phyloP scores from a whole-genome alignment of 140 eudicot genomes.

The Ambrosia hybrid region DNA sequence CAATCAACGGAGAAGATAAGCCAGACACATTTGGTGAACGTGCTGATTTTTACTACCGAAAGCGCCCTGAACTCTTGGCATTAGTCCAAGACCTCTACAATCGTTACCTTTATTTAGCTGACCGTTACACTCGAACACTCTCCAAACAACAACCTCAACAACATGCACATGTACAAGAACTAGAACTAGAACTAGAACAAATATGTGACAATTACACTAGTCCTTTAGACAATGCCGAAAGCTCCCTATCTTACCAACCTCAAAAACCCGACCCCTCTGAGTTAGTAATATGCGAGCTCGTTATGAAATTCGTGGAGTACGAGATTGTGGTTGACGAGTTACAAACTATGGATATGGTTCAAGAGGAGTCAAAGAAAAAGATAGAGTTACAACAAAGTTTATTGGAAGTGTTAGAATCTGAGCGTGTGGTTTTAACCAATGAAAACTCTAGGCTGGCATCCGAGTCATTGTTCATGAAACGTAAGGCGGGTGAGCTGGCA shows the following conservation, averaged over 20 bases:
- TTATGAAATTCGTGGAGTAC: conserved; percentile 54
- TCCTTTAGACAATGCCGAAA: conserved; percentile 52
- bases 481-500: conserved; percentile 81
- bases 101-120: conserved; percentile 63
- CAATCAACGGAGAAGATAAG: conserved; percentile 39
- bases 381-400: conserved; percentile 63
- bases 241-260: conserved; percentile 42
- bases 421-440: conserved; percentile 57
- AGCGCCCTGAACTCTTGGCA: conserved; percentile 70
- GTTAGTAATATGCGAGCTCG: conserved; percentile 50
- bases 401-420: conserved; percentile 69
- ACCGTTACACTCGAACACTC: conserved; percentile 65
- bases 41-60: conserved; percentile 71
- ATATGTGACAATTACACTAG: conserved; percentile 17
- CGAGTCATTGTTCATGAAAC: conserved; percentile 72
- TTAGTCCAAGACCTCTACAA: conserved; percentile 70
- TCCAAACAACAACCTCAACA: conserved; percentile 45
- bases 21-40: conserved; percentile 68
- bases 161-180: not conserved
- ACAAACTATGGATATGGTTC: conserved; percentile 21
- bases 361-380: conserved; percentile 54
- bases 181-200: conserved; percentile 3
- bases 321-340: conserved; percentile 48
- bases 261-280: conserved; percentile 31
- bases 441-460: conserved; percentile 66